Base-by-base conservation (phyloP, 805 yeast genomes). In the Zygosaccharomyces siamensis region DNA sequence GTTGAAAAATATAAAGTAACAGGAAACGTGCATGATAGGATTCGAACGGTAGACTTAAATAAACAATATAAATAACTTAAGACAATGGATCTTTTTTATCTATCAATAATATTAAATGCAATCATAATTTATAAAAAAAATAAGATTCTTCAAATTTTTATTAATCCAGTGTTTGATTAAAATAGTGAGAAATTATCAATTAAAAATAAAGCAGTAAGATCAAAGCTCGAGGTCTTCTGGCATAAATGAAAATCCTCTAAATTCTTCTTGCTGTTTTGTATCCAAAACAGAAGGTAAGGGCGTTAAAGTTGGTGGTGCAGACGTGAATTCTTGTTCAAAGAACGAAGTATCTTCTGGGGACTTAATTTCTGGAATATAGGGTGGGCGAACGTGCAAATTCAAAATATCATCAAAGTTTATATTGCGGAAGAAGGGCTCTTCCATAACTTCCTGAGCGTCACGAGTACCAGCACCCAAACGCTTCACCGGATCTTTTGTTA, bases 361-460 rank as follows among this genome's bases (percentile, higher is more conserved):
- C 47, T 80, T 81, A 45, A 93, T 77, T 57, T 86, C 89, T 1
- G 99, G 99, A 47, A 87, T 73, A 65, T 82, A 93, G 35, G 99
- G 99, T 1, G 98, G 95, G 47, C 81, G 80, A 23, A 89, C 84
- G 36, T 82, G 74, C 60, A 83, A 72, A 54, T 79, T 68, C 54
- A 86, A 72, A 23, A 93, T 81, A 58, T 87, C 97, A 57, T 90
- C 96, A 69, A 93, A 93, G 65, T 87, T 79, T 59, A 93, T 86
- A 67, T 89, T 92, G 49, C 78, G 78, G 75, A 93, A 93, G 70
- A 92, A 93, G 26, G 96, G 89, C 67, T 93, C 99, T 51, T 81
- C 89, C 97, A 88, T 93, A 53, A 93, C 86, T 51, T 93, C 99
- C 53, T 75, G 72, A 2, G 98, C 98, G 70, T 93, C 99, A 52